A percentile compares a stretch with the other conserved stretches of the same genome.
Conservation (phyloP, 257 asterid genomes). For the Knoxia roxburghii region DNA sequence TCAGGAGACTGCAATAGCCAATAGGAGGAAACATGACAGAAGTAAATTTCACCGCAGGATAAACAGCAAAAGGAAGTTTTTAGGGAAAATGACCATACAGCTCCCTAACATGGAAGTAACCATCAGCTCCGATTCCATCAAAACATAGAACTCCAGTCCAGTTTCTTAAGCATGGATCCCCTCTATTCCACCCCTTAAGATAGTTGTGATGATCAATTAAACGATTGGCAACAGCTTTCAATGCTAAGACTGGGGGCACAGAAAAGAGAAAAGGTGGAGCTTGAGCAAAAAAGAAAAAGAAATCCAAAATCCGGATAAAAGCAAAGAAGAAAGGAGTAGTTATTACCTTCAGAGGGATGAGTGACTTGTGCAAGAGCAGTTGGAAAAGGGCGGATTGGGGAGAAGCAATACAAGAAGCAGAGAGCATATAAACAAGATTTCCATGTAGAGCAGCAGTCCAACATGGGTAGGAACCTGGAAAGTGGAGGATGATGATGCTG, state of each 20-base stretch:
- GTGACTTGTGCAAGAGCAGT: slow-evolving; percentile 7
- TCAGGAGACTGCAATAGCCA: slow-evolving; percentile 29
- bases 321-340: not conserved
- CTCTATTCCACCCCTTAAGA: slow-evolving; percentile 32
- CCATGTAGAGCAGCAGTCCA: not conserved
- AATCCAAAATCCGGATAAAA: not conserved
- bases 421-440: slow-evolving; percentile 2
- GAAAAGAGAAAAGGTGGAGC: too few species aligned
- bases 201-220: slow-evolving; percentile 26
- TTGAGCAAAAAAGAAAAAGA: too few species aligned
- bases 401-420: slow-evolving; percentile 5
- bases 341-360: slow-evolving; percentile 22
- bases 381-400: not conserved
- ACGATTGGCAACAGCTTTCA: slow-evolving; percentile 25
- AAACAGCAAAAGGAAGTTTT: not conserved
- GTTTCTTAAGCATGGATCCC: slow-evolving; percentile 42
- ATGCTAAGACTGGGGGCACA: slow-evolving; percentile 25
- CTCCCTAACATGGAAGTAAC: slow-evolving; percentile 34
- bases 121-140: slow-evolving; percentile 22
- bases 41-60: not conserved
- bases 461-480: not conserved
- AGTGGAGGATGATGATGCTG: not conserved
- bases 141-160: slow-evolving; percentile 47
- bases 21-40: slow-evolving; percentile 4
- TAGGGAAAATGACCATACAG: slow-evolving; percentile 30